Evolutionary conservation across 2,329 filamentous ascomycete genomes (phyloP).

Genomic region (Cladosporium velox): DNA sequence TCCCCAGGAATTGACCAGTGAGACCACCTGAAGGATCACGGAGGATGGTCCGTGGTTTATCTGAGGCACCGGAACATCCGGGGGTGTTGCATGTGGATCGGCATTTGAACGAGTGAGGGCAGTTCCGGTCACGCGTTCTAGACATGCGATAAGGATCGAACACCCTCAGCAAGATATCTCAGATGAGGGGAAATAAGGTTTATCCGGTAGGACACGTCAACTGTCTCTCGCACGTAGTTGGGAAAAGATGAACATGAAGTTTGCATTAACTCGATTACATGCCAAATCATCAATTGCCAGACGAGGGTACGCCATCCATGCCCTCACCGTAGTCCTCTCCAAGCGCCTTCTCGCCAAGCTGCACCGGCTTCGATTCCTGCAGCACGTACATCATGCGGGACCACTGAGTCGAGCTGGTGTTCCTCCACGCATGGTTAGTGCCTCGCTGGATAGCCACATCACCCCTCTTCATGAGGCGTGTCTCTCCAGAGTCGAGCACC

Average conservation of each 20-base stretch:
- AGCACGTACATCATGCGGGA: conserved; percentile 40
- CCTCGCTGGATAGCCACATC: conserved; percentile 39
- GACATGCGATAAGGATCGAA: background rate
- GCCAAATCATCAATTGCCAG: conserved; percentile 10
- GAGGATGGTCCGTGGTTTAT: background rate
- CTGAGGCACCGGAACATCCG: background rate
- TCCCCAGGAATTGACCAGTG: background rate
- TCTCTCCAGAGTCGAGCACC: conserved; percentile 37
- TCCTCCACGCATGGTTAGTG: conserved; percentile 40
- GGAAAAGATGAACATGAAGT: background rate
- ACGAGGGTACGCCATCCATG: conserved; percentile 33
- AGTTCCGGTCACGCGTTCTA: background rate
- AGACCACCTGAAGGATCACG: background rate
- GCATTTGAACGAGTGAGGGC: background rate
- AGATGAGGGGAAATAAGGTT: background rate
- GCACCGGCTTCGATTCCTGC: conserved; percentile 34
- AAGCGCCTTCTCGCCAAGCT: conserved; percentile 33
- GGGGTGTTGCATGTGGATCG: background rate
- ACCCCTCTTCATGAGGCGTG: conserved; percentile 32
- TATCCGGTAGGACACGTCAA: background rate
- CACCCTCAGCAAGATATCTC: background rate
- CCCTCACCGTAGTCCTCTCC: conserved; percentile 35
- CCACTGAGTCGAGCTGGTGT: conserved; percentile 37
- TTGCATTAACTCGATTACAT: background rate
- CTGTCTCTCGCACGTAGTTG: background rate